Base-by-base conservation (phyloP, 106 monocot species). In the Alisma plantagoaquatica region DNA sequence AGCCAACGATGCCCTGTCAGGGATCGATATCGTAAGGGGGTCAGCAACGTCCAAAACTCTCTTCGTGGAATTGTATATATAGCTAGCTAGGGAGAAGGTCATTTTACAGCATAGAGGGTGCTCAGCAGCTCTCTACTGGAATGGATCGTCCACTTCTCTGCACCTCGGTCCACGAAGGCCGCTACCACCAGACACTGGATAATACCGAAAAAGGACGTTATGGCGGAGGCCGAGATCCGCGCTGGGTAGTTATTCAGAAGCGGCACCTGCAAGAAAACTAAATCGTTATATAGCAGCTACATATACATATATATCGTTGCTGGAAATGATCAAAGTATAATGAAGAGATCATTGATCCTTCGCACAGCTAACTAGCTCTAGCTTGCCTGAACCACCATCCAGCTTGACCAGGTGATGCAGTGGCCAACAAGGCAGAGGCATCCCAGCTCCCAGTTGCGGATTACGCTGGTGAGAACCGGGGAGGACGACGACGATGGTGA, bases 1-100 rank as follows among this genome's bases (percentile, higher is more conserved):
- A 92, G 57, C 76, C 86, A 58, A 92, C 92, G 6, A 86, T 43
- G 14, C 86, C 92, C 92, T 92, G 44, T n/a, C n/a, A n/a, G n/a
- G n/a, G n/a, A n/a, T n/a, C n/a, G n/a, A n/a, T n/a, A n/a, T n/a
- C n/a, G n/a, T n/a, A n/a, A n/a, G n/a, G n/a, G n/a, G n/a, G n/a
- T n/a, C n/a, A n/a, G n/a, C n/a, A n/a, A n/a, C n/a, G n/a, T n/a
- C n/a, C n/a, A n/a, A n/a, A n/a, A n/a, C n/a, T n/a, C n/a, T n/a
- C n/a, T n/a, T n/a, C n/a, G n/a, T n/a, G n/a, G n/a, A n/a, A n/a
- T n/a, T n/a, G n/a, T n/a, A n/a, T n/a, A n/a, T n/a, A n/a, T n/a
- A n/a, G n/a, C n/a, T n/a, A n/a, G n/a, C n/a, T n/a, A n/a, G n/a
- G n/a, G n/a, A n/a, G n/a, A n/a, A n/a, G n/a, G n/a, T n/a, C n/a